phyloP scores from a whole-genome alignment of 805 yeast genomes.

The Kuraishia floccosa region DNA sequence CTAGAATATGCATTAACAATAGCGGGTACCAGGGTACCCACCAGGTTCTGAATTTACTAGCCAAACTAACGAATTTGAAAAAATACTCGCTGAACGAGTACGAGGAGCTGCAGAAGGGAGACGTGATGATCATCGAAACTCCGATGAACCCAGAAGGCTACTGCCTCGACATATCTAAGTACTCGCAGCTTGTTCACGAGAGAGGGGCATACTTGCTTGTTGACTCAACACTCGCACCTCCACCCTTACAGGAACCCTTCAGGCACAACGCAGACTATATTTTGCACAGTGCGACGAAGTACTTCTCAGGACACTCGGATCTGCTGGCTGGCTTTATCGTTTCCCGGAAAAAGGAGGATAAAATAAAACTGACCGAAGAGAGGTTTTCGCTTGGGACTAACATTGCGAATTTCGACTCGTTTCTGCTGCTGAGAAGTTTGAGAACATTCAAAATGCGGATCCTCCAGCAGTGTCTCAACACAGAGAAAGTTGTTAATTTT shows the following conservation, averaged over 20 bases:
- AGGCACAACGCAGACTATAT: conserved; percentile 39
- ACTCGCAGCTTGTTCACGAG: conserved; percentile 30
- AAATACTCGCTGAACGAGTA: conserved; percentile 23
- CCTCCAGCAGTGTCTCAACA: conserved; percentile 30
- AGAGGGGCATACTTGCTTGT: conserved; percentile 31
- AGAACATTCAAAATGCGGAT: conserved; percentile 41
- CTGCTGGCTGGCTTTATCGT: conserved; percentile 41
- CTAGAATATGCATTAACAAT: conserved; percentile 28
- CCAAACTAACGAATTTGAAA: conserved; percentile 27
- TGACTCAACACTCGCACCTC: conserved; percentile 47
- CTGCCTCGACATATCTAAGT: conserved; percentile 27
- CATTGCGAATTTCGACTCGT: conserved; percentile 38
- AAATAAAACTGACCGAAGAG: conserved; percentile 23
- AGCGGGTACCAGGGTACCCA: conserved; percentile 42
- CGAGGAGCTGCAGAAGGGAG: conserved; percentile 23
- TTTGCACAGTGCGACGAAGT: conserved; percentile 45
- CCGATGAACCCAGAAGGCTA: conserved; percentile 44
- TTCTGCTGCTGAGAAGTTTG: conserved; percentile 34
- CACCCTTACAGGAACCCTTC: conserved; percentile 43
- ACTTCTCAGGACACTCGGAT: conserved; percentile 45
- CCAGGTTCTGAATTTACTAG: conserved; percentile 31
- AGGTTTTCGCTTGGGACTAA: conserved; percentile 36
- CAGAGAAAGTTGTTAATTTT: conserved; percentile 27
- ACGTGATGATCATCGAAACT: conserved; percentile 37
- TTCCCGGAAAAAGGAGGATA: conserved; percentile 22